These are phyloP conservation scores for Hemisphaericaspora xylofermentans DNA, from an alignment of 1,139 yeast species.

Conservation along the genomic window DNA sequence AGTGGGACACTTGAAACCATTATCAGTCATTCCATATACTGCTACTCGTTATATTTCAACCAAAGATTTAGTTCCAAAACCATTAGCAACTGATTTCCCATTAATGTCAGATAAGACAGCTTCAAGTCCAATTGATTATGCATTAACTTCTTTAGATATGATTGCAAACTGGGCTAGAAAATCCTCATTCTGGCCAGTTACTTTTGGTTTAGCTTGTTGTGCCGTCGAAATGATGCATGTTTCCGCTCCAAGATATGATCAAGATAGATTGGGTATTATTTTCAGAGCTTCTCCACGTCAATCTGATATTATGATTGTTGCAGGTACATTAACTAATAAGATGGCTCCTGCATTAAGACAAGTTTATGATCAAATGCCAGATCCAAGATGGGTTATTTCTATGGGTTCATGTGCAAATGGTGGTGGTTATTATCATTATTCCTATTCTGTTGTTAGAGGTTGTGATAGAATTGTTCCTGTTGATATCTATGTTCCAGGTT, in stretches of 20 bases:
- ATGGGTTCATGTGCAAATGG: slow-evolving; percentile 97
- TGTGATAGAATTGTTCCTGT: slow-evolving; percentile 89
- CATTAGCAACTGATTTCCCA: slow-evolving; percentile 45
- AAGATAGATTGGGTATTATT: slow-evolving; percentile 89
- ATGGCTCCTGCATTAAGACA: slow-evolving; percentile 95
- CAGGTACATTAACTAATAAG: slow-evolving; percentile 88
- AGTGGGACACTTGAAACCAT: slow-evolving; percentile 8
- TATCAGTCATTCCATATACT: slow-evolving; percentile 6
- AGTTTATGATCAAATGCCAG: slow-evolving; percentile 94
- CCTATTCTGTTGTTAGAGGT: slow-evolving; percentile 86
- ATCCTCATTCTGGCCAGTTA: slow-evolving; percentile 92
- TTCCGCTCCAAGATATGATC: slow-evolving; percentile 89
- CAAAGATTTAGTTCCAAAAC: slow-evolving; percentile 46
- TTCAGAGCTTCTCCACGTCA: slow-evolving; percentile 95
- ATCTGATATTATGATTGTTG: slow-evolving; percentile 90
- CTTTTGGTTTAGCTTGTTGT: slow-evolving; percentile 90
- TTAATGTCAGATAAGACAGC: slow-evolving; percentile 47
- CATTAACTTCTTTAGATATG: slow-evolving; percentile 79
- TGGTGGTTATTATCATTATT: slow-evolving; percentile 90
- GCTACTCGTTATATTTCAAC: slow-evolving; percentile 33
- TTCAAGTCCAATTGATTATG: slow-evolving; percentile 67
- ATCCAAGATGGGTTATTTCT: slow-evolving; percentile 86
- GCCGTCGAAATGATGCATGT: slow-evolving; percentile 97
- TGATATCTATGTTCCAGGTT: slow-evolving; percentile 89
- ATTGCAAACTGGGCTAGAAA: slow-evolving; percentile 92